These are phyloP conservation scores for Trametes cinnabarina DNA, from an alignment of 768 basidiomycete species.

Conservation along the genomic window DNA sequence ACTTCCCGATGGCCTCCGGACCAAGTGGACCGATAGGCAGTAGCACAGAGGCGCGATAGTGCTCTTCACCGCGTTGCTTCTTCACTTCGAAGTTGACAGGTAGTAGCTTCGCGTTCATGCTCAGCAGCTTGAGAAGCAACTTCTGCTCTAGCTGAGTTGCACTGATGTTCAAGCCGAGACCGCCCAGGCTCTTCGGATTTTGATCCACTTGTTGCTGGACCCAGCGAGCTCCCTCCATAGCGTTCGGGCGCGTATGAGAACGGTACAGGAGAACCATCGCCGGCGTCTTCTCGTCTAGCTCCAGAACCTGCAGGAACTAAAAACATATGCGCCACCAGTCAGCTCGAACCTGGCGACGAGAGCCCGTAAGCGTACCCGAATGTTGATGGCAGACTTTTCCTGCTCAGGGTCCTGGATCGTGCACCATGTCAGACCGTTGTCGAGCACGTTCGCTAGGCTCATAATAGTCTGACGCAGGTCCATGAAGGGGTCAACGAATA, in stretches of 20 bases:
- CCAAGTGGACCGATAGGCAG: conserved; percentile 38
- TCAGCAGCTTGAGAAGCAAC: conserved; percentile 32
- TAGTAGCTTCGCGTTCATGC: conserved; percentile 32
- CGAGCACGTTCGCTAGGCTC: conserved; percentile 6
- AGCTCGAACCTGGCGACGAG: too few species aligned
- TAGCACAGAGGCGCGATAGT: conserved; percentile 34
- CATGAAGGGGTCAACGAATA: conserved; percentile 8
- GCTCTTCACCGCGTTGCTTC: conserved; percentile 22
- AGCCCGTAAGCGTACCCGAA: conserved; percentile 7
- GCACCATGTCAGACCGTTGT: conserved; percentile 4
- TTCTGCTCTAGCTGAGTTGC: conserved; percentile 32
- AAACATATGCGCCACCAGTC: too few species aligned
- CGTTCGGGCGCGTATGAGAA: background rate
- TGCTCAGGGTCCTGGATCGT: conserved; percentile 12
- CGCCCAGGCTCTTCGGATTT: background rate
- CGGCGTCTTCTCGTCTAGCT: conserved; percentile 8
- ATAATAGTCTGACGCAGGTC: conserved; percentile 18
- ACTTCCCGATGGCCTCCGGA: conserved; percentile 35
- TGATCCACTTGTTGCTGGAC: background rate
- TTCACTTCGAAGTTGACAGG: conserved; percentile 26
- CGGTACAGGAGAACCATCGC: conserved; percentile 13
- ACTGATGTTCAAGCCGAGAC: background rate
- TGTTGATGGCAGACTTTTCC: conserved; percentile 1
- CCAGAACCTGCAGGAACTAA: conserved; percentile 9
- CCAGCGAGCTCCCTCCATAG: background rate